Evolutionary conservation across 345 rosid species (phyloP).

Genomic region (Boechera retrofracta): DNA sequence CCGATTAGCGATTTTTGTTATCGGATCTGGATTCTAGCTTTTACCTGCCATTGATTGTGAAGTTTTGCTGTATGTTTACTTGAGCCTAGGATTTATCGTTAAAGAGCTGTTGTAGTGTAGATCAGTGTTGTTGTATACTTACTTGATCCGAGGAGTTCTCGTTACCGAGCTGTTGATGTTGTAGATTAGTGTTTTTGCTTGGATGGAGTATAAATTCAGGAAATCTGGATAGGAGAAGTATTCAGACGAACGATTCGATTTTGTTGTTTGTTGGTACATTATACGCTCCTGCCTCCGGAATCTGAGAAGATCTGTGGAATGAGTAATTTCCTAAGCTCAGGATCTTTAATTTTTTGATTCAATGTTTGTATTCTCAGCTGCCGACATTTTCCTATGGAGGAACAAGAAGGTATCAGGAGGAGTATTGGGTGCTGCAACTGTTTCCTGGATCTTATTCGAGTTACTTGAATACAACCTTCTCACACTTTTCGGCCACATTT

Average conservation of each 20-base stretch:
- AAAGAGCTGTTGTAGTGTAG: background rate
- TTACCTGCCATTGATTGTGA: background rate
- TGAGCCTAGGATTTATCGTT: background rate
- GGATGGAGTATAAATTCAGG: background rate
- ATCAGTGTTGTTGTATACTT: constrained; percentile 10
- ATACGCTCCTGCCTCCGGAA: background rate
- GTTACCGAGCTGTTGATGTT: no score
- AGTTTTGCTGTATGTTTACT: constrained; percentile 9
- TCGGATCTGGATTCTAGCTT: constrained; percentile 41
- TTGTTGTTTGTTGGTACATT: background rate
- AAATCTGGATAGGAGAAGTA: background rate
- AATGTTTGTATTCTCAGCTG: constrained; percentile 51
- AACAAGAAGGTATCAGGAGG: constrained; percentile 92
- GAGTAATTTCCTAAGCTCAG: background rate
- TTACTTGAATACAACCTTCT: constrained; percentile 77
- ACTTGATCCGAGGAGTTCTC: background rate
- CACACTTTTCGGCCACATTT: constrained; percentile 74
- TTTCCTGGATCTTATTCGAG: constrained; percentile 80
- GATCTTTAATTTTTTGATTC: background rate
- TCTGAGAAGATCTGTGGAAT: constrained; percentile 14
- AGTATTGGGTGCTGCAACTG: constrained; percentile 80
- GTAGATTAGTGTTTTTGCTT: constrained; percentile 5
- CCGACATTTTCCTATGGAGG: constrained; percentile 95
- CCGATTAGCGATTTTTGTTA: constrained; percentile 7
- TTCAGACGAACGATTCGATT: constrained; percentile 6